Base-by-base conservation (phyloP, 108 stramenopile species). In the Pseudonitzschia pungens region DNA sequence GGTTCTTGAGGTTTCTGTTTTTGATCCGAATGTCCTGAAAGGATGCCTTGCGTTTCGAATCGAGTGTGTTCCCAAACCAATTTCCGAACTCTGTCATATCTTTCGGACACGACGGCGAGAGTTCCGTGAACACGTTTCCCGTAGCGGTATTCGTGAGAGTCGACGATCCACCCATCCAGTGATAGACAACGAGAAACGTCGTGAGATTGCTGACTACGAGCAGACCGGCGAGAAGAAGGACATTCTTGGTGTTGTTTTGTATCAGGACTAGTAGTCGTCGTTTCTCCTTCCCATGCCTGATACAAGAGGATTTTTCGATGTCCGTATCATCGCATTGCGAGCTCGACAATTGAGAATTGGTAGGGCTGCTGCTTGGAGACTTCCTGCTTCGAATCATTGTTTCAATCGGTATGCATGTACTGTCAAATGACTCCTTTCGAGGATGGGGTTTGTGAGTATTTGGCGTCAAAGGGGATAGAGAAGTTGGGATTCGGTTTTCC, bases 41-140 rank as follows among this genome's bases (percentile, higher is more conserved):
- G 40, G 62, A 12, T 15, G n/a, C 40, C 33, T 63, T 63, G 2
- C 62, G 62, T 63, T 63, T 41, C 27, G 32, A 20, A 41, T 33
- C 36, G 20, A 63, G 31, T 8, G 40, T 33, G 40, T 63, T 41
- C 28, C 62, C 62, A n/a, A 36, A 63, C 62, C 62, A 63, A 63
- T 63, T 41, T 33, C 4, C 36, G 20, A 40, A 63, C 29, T 36
- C 62, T 1, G 29, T 14, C 36, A 63, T 63, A 12, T 33, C 28
- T 29, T 33, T 63, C 31, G 62, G 62, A 63, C 62, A 63, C n/a
- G 54, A 55, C 20, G 2, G 10, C 45, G 45, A 48, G 45, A 48
- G 5, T 48, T 48, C 45, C 18, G 14, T 48, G 3, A 6, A 6
- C 36, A 36, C 2, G 2, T 2, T 6, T 36, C 36, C 36, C 36